Evolutionary conservation across 805 yeast genomes (phyloP).

Genomic region (Starmera dryadoides): DNA sequence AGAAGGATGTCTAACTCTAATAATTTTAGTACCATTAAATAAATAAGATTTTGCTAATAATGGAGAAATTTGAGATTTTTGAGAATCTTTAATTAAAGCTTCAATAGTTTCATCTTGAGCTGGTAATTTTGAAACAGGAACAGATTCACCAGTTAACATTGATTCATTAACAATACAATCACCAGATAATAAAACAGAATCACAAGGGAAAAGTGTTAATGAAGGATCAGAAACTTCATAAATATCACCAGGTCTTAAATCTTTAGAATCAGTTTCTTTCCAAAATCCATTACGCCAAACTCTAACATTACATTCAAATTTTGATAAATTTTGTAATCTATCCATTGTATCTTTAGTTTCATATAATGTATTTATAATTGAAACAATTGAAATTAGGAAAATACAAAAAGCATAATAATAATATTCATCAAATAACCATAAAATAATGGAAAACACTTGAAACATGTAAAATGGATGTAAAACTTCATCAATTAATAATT

Average conservation of each 20-base stretch:
- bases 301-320: slow-evolving; percentile 71
- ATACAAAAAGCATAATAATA: slow-evolving; percentile 93
- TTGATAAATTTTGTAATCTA: slow-evolving; percentile 67
- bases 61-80: slow-evolving; percentile 48
- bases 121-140: slow-evolving; percentile 81
- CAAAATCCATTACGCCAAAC: slow-evolving; percentile 92
- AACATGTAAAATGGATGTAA: slow-evolving; percentile 94
- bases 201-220: slow-evolving; percentile 73
- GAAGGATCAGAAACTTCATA: slow-evolving; percentile 89
- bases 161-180: slow-evolving; percentile 97
- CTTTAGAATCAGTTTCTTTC: slow-evolving; percentile 70
- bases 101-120: slow-evolving; percentile 56
- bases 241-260: slow-evolving; percentile 92
- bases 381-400: slow-evolving; percentile 73
- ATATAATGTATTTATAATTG: slow-evolving; percentile 72
- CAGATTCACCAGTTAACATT: slow-evolving; percentile 97
- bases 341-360: slow-evolving; percentile 76
- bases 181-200: slow-evolving; percentile 78
- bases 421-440: slow-evolving; percentile 92
- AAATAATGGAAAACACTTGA: slow-evolving; percentile 83
- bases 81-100: slow-evolving; percentile 50
- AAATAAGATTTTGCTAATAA: slow-evolving; percentile 68
- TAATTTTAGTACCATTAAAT: slow-evolving; percentile 83
- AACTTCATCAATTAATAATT: slow-evolving; percentile 76
- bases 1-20: slow-evolving; percentile 66